A percentile compares a stretch with the other conserved stretches of the same genome.
phyloP scores from a whole-genome alignment of 2,329 filamentous ascomycete species.

The Mariannaea elegans region DNA sequence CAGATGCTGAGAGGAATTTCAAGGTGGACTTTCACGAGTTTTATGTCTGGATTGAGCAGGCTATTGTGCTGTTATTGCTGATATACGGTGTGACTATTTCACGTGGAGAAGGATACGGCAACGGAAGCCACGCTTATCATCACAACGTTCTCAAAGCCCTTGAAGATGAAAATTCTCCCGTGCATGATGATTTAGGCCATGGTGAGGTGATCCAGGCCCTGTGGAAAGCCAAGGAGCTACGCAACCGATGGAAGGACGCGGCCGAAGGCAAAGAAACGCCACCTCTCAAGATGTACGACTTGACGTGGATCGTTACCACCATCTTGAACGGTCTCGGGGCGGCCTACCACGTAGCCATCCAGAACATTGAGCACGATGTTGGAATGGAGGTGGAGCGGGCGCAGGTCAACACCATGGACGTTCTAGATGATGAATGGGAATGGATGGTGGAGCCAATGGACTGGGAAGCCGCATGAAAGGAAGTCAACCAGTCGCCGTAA shows the following conservation, averaged over 20 bases:
- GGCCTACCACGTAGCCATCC: constrained; percentile 62
- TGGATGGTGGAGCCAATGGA: constrained; percentile 54
- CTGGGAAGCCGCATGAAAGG: constrained; percentile 45
- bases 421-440: constrained; percentile 44
- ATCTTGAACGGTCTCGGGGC: constrained; percentile 68
- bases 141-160: constrained; percentile 74
- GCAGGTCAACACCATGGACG: constrained; percentile 10
- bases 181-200: constrained; percentile 63
- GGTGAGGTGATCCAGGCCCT: constrained; percentile 67
- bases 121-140: constrained; percentile 66
- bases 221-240: constrained; percentile 71
- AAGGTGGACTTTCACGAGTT: constrained; percentile 83
- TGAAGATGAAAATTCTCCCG: constrained; percentile 63
- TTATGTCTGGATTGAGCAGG: constrained; percentile 76
- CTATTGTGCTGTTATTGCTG: constrained; percentile 71
- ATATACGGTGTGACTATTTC: constrained; percentile 68
- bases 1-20: constrained; percentile 73
- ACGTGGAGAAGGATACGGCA: constrained; percentile 26
- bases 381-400: constrained; percentile 48
- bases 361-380: constrained; percentile 52
- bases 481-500: too few species aligned
- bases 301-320: constrained; percentile 65
- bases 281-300: constrained; percentile 66
- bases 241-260: constrained; percentile 78
- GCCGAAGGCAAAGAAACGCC: constrained; percentile 55